Percentiles rank a stretch among this genome's conserved stretches.
Evolutionary conservation across 441 rosid genomes (phyloP).

Genomic region (California macrophylla): DNA sequence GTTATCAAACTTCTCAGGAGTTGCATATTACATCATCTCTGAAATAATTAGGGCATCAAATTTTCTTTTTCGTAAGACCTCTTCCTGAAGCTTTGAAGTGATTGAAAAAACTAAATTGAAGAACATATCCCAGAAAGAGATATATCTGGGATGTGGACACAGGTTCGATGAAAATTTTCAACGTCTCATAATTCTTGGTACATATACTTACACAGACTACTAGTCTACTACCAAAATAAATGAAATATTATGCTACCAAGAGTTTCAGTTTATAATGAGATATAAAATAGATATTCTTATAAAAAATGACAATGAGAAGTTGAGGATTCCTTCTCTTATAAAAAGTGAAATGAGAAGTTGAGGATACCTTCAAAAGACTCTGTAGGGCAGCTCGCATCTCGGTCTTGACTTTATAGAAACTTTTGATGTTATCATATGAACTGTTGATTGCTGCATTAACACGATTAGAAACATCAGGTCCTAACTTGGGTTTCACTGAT

Average conservation of each 20-base stretch:
- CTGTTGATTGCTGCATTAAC: slow-evolving; percentile 52
- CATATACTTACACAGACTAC: background rate
- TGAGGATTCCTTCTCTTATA: too few relatives aligned
- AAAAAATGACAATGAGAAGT: too few relatives aligned
- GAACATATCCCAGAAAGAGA: background rate
- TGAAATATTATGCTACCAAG: too few relatives aligned
- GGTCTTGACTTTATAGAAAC: slow-evolving; percentile 53
- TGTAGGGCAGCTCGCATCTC: slow-evolving; percentile 71
- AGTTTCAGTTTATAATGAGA: too few relatives aligned
- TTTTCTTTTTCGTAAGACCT: background rate
- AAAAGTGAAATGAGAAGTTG: slow-evolving; percentile 11
- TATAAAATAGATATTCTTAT: too few relatives aligned
- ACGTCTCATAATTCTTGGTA: background rate
- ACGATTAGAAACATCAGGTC: slow-evolving; percentile 42
- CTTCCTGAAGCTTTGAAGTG: background rate
- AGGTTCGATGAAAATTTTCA: background rate
- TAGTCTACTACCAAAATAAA: background rate
- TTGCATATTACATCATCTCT: background rate
- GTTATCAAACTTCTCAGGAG: background rate
- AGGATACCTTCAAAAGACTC: slow-evolving; percentile 62
- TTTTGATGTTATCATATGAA: slow-evolving; percentile 42
- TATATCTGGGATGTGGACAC: background rate
- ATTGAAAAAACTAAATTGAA: background rate
- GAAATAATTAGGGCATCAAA: background rate
- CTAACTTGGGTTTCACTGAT: slow-evolving; percentile 64